Conservation (phyloP, 129 eudicot genomes). For the Smallanthus sonchifolius region DNA sequence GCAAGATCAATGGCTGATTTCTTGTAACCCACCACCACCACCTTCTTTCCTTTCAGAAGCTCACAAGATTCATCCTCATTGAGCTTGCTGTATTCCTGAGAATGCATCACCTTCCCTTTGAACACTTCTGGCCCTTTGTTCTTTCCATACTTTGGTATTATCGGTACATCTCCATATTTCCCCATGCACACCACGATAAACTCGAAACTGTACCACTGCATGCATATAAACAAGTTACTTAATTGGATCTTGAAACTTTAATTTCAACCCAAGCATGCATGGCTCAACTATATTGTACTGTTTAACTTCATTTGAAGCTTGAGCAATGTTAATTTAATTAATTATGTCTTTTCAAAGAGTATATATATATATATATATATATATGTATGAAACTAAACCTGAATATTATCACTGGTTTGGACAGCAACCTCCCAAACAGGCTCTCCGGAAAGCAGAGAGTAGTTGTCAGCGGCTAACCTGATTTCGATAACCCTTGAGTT, state of each 20-base stretch:
- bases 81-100: slow-evolving; percentile 82
- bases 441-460: slow-evolving; percentile 15
- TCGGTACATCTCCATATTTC: slow-evolving; percentile 84
- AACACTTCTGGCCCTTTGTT: slow-evolving; percentile 86
- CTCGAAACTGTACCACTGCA: slow-evolving; percentile 86
- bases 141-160: slow-evolving; percentile 52
- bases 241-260: too few species aligned
- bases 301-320: too few species aligned
- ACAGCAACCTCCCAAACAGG: slow-evolving; percentile 95
- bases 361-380: too few species aligned
- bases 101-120: slow-evolving; percentile 73
- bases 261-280: too few species aligned
- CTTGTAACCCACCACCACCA: slow-evolving; percentile 86
- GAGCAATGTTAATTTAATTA: too few species aligned
- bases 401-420: slow-evolving; percentile 30
- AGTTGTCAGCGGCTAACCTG: slow-evolving; percentile 39
- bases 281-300: too few species aligned
- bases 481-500: slow-evolving; percentile 80
- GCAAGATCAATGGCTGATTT: slow-evolving; percentile 97
- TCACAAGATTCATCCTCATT: slow-evolving; percentile 36
- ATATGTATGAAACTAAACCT: slow-evolving; percentile 29
- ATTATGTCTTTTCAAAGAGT: too few species aligned
- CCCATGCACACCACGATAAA: slow-evolving; percentile 88
- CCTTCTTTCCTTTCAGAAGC: slow-evolving; percentile 72
- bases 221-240: too few species aligned